These are phyloP conservation scores for Penicillium bovifimosum DNA, from an alignment of 495 filamentous ascomycete species.

Conservation along the genomic window DNA sequence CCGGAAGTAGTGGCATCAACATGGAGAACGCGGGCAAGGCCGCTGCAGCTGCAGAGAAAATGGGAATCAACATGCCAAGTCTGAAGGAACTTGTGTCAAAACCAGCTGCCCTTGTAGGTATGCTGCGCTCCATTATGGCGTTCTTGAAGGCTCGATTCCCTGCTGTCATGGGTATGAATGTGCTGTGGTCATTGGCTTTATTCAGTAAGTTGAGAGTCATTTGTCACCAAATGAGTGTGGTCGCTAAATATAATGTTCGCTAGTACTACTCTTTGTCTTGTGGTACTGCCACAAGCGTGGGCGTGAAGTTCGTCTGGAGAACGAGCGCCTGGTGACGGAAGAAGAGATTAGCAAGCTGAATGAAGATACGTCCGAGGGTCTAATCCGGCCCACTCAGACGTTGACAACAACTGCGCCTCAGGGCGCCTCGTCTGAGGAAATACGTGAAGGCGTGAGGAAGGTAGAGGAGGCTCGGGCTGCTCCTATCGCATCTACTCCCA, in stretches of 20 bases:
- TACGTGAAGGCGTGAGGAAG: conserved; percentile 38
- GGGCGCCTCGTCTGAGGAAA: conserved; percentile 38
- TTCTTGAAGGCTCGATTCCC: conserved; percentile 81
- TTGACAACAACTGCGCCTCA: conserved; percentile 42
- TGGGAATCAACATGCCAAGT: conserved; percentile 50
- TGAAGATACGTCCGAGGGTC: conserved; percentile 22
- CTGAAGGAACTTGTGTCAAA: conserved; percentile 79
- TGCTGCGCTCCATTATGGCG: conserved; percentile 81
- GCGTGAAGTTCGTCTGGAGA: conserved; percentile 72
- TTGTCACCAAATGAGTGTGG: background rate
- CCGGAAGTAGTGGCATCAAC: conserved; percentile 60
- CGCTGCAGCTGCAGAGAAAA: conserved; percentile 46
- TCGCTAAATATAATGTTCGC: background rate
- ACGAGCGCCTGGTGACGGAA: conserved; percentile 54
- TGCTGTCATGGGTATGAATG: conserved; percentile 75
- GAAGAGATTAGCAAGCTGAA: conserved; percentile 43
- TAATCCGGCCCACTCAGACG: conserved; percentile 39
- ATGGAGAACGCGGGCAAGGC: conserved; percentile 46
- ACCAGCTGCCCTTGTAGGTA: conserved; percentile 71
- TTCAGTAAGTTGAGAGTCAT: conserved; percentile 55
- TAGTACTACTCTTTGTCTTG: conserved; percentile 82
- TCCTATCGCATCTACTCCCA: conserved; percentile 3
- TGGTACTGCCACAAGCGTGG: conserved; percentile 98
- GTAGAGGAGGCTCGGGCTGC: conserved; percentile 32
- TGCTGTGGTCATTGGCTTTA: conserved; percentile 77